Conservation (phyloP, 2,329 filamentous ascomycete genomes). For the Ophiocordyceps polyrhachis-furcata region DNA sequence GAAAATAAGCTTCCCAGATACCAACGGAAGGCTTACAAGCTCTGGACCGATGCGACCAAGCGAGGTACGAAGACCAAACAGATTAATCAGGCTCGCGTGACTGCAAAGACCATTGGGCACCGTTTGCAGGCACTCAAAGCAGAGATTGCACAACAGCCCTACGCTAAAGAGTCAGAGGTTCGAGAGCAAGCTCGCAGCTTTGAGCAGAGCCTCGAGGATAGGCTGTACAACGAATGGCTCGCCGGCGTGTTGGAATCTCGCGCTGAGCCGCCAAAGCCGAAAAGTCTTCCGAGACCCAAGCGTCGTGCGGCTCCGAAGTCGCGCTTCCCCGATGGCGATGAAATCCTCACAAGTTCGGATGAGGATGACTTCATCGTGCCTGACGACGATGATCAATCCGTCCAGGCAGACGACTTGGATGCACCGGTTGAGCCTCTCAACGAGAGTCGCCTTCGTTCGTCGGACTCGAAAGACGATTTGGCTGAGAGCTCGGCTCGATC, state of each 20-base stretch:
- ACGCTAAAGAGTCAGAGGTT: slow-evolving; percentile 33
- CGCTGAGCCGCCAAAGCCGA: slow-evolving; percentile 18
- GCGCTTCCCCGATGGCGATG: slow-evolving; percentile 18
- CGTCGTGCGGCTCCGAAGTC: slow-evolving; percentile 1
- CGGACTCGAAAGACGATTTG: too few species aligned
- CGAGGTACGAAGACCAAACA: slow-evolving; percentile 15
- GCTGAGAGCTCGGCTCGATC: too few species aligned
- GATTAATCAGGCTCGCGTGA: slow-evolving; percentile 23
- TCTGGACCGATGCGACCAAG: slow-evolving; percentile 41
- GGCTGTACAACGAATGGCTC: slow-evolving; percentile 32
- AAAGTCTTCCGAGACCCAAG: slow-evolving; percentile 6
- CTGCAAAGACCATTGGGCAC: slow-evolving; percentile 22
- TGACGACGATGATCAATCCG: slow-evolving; percentile 4
- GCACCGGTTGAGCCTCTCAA: neutral
- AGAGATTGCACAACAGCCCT: slow-evolving; percentile 32
- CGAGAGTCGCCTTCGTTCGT: neutral
- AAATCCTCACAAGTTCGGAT: slow-evolving; percentile 31
- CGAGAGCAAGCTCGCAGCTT: slow-evolving; percentile 36
- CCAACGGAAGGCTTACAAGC: slow-evolving; percentile 32
- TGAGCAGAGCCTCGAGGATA: slow-evolving; percentile 45
- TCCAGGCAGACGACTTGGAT: neutral
- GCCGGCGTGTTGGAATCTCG: slow-evolving; percentile 25
- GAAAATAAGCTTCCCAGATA: slow-evolving; percentile 35
- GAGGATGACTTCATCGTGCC: slow-evolving; percentile 31
- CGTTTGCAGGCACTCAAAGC: slow-evolving; percentile 37